Conservation (phyloP, 2,329 filamentous ascomycete species). For the Cladosporium phlei region DNA sequence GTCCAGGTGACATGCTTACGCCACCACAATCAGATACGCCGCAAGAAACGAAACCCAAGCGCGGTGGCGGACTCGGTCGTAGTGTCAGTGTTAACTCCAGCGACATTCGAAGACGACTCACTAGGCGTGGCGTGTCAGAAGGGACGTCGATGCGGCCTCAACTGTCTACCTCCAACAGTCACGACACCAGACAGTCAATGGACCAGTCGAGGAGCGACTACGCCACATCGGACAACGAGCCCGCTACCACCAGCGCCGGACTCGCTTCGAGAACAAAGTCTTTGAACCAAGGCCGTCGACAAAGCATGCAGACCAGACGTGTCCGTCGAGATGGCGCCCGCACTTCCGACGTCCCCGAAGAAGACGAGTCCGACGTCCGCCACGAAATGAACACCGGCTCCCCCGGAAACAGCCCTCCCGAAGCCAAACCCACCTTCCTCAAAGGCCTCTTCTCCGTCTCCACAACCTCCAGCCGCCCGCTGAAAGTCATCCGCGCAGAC, state of each 20-base stretch:
- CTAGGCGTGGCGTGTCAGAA: constrained; percentile 52
- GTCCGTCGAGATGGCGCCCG: constrained; percentile 51
- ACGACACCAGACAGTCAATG: constrained; percentile 30
- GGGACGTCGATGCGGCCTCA: constrained; percentile 39
- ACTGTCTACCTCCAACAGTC: constrained; percentile 23
- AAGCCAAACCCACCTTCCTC: constrained; percentile 88
- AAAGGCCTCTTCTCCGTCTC: constrained; percentile 97
- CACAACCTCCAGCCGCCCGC: constrained; percentile 87
- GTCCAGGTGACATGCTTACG: constrained; percentile 60
- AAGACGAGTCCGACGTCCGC: constrained; percentile 58
- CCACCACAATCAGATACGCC: constrained; percentile 59
- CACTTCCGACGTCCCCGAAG: constrained; percentile 78
- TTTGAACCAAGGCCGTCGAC: constrained; percentile 78
- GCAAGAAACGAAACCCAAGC: constrained; percentile 3
- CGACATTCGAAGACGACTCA: constrained; percentile 66
- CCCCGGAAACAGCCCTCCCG: constrained; percentile 63
- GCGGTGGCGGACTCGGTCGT: constrained; percentile 64
- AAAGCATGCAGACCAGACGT: constrained; percentile 86
- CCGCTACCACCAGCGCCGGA: constrained; percentile 37
- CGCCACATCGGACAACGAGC: constrained; percentile 49
- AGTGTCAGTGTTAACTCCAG: constrained; percentile 90
- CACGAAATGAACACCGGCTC: constrained; percentile 57
- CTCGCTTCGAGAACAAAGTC: constrained; percentile 76
- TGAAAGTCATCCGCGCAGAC: constrained; percentile 78
- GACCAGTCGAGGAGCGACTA: constrained; percentile 32